These are phyloP conservation scores for Diutina mesorugosa DNA, from an alignment of 1,139 yeast species.

Conservation along the genomic window DNA sequence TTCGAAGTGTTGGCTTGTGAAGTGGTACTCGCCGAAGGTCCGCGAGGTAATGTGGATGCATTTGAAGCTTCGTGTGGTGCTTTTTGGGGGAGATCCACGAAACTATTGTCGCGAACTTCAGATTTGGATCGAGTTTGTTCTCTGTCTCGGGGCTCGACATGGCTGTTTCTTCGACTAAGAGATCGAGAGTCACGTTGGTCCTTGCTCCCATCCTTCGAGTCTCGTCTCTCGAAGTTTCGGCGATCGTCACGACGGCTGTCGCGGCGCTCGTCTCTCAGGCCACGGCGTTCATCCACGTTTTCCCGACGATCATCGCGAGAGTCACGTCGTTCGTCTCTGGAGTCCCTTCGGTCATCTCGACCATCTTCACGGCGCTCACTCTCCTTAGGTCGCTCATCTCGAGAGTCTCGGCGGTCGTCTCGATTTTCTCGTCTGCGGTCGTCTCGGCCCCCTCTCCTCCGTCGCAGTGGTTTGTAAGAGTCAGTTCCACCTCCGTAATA, in stretches of 20 bases:
- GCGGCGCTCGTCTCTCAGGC: background rate
- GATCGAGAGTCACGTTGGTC: background rate
- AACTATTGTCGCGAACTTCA: background rate
- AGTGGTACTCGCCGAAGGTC: background rate
- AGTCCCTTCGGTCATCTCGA: background rate
- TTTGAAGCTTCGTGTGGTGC: background rate
- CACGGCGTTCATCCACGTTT: background rate
- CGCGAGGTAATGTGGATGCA: background rate
- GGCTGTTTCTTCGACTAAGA: background rate
- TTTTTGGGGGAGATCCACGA: background rate
- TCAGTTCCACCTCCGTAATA: background rate
- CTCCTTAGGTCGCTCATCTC: background rate
- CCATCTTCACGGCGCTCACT: conserved; percentile 3
- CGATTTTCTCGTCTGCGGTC: background rate
- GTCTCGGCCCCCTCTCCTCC: background rate
- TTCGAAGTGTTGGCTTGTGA: background rate
- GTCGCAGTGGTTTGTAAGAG: conserved; percentile 1
- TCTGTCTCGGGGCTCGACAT: background rate
- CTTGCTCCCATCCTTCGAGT: conserved; percentile 5
- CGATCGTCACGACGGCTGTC: background rate
- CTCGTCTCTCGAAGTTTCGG: conserved; percentile 4
- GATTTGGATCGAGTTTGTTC: background rate
- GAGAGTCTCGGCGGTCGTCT: background rate
- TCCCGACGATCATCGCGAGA: background rate
- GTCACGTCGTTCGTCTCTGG: conserved; percentile 3